Percentiles rank a stretch among this genome's conserved stretches.
phyloP scores from a whole-genome alignment of 108 stramenopile genomes.

The Bacterosira constricta region DNA sequence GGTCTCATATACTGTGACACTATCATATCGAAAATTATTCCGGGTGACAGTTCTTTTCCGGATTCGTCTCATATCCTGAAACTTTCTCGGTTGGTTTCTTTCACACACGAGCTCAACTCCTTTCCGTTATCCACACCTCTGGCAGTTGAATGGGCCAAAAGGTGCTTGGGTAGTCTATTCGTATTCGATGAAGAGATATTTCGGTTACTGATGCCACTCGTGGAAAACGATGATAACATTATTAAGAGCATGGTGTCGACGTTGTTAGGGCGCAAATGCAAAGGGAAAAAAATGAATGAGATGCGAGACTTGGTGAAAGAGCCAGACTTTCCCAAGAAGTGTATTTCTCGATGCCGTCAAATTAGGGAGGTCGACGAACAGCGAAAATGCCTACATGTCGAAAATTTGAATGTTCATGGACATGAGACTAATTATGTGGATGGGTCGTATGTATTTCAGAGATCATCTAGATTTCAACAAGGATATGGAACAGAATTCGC shows the following conservation, averaged over 20 bases:
- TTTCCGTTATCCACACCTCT: not conserved
- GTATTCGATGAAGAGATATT: not conserved
- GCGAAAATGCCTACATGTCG: too few species aligned
- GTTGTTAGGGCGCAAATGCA: not conserved
- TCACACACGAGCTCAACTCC: not conserved
- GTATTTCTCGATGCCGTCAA: not conserved
- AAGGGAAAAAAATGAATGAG: not conserved
- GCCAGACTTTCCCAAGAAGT: not conserved
- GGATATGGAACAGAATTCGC: too few species aligned
- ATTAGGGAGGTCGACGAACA: not conserved
- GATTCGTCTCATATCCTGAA: not conserved
- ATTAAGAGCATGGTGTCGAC: not conserved
- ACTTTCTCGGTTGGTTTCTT: not conserved
- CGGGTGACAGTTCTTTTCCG: not conserved
- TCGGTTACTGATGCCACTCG: not conserved
- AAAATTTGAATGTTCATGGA: too few species aligned
- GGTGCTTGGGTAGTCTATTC: not conserved
- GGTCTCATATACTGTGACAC: not conserved
- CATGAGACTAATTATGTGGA: too few species aligned
- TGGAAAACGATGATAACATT: not conserved
- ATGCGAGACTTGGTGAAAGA: not conserved
- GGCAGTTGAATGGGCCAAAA: not conserved
- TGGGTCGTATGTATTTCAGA: too few species aligned
- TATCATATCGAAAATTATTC: not conserved
- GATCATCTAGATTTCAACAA: too few species aligned